A percentile compares a stretch with the other conserved stretches of the same genome.
Conservation (phyloP, 2,329 filamentous ascomycete species). For the Setomelanomma holmii region DNA sequence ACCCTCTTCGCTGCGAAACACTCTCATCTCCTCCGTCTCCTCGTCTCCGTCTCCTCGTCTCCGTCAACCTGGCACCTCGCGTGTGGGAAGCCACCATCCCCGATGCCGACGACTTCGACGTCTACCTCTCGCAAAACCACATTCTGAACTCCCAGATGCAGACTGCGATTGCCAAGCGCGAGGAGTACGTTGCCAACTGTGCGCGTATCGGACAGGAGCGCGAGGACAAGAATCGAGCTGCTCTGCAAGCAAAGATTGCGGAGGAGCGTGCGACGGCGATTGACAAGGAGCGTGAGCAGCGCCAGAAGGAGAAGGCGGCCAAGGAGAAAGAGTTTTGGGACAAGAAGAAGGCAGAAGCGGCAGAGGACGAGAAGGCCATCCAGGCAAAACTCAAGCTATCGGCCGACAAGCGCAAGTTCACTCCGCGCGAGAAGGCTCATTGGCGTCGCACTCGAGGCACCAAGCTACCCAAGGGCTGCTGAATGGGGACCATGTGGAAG, state of each 20-base stretch:
- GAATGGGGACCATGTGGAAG: neutral
- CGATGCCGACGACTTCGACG: neutral
- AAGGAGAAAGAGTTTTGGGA: neutral
- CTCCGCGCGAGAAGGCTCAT: neutral
- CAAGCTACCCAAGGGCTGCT: slow-evolving; percentile 1
- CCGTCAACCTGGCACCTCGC: neutral
- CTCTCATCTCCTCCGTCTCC: neutral
- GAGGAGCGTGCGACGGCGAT: too few species aligned
- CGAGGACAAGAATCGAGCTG: neutral
- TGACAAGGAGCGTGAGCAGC: neutral
- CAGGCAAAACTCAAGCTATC: neutral
- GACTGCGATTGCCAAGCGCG: neutral
- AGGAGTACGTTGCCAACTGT: neutral
- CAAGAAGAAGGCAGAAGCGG: neutral
- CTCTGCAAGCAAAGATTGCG: too few species aligned
- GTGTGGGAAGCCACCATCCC: neutral
- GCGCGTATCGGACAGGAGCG: neutral
- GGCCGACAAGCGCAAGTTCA: slow-evolving; percentile 2
- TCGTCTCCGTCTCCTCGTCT: neutral
- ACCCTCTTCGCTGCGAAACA: neutral
- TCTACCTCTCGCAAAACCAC: neutral
- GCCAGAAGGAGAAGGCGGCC: neutral
- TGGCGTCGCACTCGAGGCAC: neutral
- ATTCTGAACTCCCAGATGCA: neutral
- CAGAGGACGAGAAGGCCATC: neutral